Conservation (phyloP, 2,329 filamentous ascomycete genomes). For the Celoporthe dispersa region DNA sequence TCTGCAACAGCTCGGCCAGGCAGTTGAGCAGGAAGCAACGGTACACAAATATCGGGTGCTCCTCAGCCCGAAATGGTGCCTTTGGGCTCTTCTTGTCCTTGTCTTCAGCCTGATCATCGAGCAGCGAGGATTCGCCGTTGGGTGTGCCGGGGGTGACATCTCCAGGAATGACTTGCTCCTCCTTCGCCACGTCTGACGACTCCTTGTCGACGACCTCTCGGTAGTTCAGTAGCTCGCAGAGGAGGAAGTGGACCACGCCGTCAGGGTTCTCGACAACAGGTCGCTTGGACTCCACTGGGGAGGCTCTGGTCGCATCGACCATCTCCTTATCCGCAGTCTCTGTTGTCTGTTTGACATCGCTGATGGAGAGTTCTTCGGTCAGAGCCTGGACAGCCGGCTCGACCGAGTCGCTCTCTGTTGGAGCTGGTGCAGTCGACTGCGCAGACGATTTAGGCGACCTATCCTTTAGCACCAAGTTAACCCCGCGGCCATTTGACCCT, state of each 20-base stretch:
- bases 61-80: constrained; percentile 82
- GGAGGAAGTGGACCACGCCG: constrained; percentile 91
- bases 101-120: constrained; percentile 38
- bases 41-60: constrained; percentile 96
- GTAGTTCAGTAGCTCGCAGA: constrained; percentile 90
- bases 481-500: constrained; percentile 33
- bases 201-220: constrained; percentile 91
- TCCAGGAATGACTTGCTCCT: constrained; percentile 46
- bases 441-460: not conserved
- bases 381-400: constrained; percentile 49
- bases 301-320: constrained; percentile 65
- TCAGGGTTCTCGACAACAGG: constrained; percentile 91
- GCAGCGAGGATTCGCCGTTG: constrained; percentile 12
- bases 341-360: constrained; percentile 64
- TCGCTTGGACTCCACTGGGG: constrained; percentile 70
- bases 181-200: constrained; percentile 48
- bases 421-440: constrained; percentile 17
- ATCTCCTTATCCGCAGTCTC: constrained; percentile 64
- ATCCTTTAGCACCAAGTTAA: constrained; percentile 26
- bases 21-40: constrained; percentile 94
- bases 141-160: constrained; percentile 36
- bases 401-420: constrained; percentile 45
- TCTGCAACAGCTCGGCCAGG: constrained; percentile 84
- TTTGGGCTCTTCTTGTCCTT: constrained; percentile 71
- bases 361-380: constrained; percentile 51